These are phyloP conservation scores for Albugo candida DNA, from an alignment of 352 stramenopile genomes.

Conservation along the genomic window DNA sequence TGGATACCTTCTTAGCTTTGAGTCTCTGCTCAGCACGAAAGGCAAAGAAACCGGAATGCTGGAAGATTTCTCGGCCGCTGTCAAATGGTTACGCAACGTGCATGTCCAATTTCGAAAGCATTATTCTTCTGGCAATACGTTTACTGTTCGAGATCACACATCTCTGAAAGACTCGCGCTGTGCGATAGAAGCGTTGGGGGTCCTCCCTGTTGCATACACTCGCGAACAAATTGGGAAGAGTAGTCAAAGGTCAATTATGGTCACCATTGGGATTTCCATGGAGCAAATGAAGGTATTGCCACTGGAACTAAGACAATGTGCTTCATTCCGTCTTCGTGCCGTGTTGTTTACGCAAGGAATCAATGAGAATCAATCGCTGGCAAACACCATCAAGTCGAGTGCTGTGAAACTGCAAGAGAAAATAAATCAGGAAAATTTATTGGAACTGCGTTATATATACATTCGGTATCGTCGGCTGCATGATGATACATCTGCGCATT, in stretches of 20 bases:
- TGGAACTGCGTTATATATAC: background rate
- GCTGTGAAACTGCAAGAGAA: constrained; percentile 6
- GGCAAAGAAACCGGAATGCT: constrained; percentile 94
- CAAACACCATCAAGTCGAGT: constrained; percentile 14
- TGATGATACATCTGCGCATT: background rate
- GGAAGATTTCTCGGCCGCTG: constrained; percentile 70
- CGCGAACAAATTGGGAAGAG: constrained; percentile 19
- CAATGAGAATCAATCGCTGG: constrained; percentile 37
- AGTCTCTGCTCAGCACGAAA: constrained; percentile 78
- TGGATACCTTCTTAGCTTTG: constrained; percentile 61
- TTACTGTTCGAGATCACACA: background rate
- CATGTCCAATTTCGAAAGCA: constrained; percentile 20
- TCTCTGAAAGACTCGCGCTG: background rate
- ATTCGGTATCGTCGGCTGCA: background rate
- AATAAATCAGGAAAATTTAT: constrained; percentile 3
- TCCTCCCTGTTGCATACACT: constrained; percentile 56
- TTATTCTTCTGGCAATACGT: background rate
- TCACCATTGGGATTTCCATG: constrained; percentile 21
- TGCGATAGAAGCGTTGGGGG: constrained; percentile 32
- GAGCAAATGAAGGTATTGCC: constrained; percentile 10
- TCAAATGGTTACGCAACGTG: constrained; percentile 14
- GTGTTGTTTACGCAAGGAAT: constrained; percentile 16
- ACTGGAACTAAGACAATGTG: background rate
- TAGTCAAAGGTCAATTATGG: constrained; percentile 9
- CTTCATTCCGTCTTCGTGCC: constrained; percentile 1